These are phyloP conservation scores for Sporothrix schenckii DNA, from an alignment of 2,329 filamentous ascomycete species.

Conservation along the genomic window DNA sequence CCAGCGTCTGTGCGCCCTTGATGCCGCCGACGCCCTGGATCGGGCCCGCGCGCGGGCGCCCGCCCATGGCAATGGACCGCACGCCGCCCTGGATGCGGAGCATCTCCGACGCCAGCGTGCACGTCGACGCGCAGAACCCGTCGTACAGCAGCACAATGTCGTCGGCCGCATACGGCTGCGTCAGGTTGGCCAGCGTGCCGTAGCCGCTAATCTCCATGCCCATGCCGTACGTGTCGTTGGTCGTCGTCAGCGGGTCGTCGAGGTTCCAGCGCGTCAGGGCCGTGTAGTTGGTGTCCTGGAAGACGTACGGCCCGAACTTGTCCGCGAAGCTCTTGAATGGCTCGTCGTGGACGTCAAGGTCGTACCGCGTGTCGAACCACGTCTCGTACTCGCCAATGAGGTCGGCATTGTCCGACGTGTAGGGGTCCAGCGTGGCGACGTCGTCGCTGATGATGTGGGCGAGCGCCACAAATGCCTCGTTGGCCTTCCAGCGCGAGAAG, in stretches of 20 bases:
- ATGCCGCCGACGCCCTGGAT: slow-evolving; percentile 70
- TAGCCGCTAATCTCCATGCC: slow-evolving; percentile 56
- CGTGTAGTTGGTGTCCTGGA: slow-evolving; percentile 59
- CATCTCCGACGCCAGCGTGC: slow-evolving; percentile 42
- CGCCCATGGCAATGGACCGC: slow-evolving; percentile 63
- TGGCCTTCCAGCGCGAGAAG: slow-evolving; percentile 46
- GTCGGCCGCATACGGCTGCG: slow-evolving; percentile 59
- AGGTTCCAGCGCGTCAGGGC: slow-evolving; percentile 56
- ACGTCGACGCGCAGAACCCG: slow-evolving; percentile 42
- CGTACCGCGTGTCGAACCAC: slow-evolving; percentile 55
- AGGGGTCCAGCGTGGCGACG: slow-evolving; percentile 50
- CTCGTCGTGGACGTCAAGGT: slow-evolving; percentile 52
- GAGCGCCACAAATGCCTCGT: slow-evolving; percentile 49
- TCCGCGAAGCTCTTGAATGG: slow-evolving; percentile 55
- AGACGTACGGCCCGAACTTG: slow-evolving; percentile 48
- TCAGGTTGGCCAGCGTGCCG: slow-evolving; percentile 50
- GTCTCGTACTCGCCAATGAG: slow-evolving; percentile 32
- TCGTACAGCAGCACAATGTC: slow-evolving; percentile 61
- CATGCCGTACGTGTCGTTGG: slow-evolving; percentile 44
- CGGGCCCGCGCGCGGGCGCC: slow-evolving; percentile 55
- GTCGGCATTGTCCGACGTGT: slow-evolving; percentile 45
- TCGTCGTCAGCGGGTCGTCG: slow-evolving; percentile 47
- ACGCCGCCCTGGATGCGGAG: slow-evolving; percentile 49
- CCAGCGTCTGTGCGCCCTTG: slow-evolving; percentile 52
- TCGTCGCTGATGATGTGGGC: slow-evolving; percentile 51